These are phyloP conservation scores for Prunus salicina DNA, from an alignment of 306 rosid species.

Conservation along the genomic window DNA sequence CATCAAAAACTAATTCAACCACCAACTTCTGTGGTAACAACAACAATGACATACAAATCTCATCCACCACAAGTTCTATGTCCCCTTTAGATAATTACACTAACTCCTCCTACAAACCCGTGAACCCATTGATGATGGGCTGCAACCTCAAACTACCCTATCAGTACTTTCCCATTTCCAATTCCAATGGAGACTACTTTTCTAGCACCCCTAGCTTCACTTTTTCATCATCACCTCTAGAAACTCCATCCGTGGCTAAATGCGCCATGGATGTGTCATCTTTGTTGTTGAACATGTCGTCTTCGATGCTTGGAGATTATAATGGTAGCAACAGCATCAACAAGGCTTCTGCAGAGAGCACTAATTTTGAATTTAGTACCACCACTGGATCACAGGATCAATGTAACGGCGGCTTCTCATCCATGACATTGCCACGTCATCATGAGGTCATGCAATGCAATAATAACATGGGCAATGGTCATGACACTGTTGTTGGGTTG, in stretches of 20 bases:
- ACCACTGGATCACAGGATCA: conserved; percentile 22
- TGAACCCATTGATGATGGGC: conserved; percentile 6
- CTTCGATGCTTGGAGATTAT: conserved; percentile 58
- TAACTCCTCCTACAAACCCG: conserved; percentile 41
- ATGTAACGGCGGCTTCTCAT: conserved; percentile 26
- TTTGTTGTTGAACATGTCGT: conserved; percentile 68
- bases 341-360: conserved; percentile 11
- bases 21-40: conserved; percentile 31
- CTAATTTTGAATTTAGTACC: background rate
- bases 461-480: conserved; percentile 4
- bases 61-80: conserved; percentile 14
- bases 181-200: conserved; percentile 36
- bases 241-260: conserved; percentile 24
- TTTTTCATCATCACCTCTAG: conserved; percentile 36
- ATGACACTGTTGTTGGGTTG: conserved; percentile 16
- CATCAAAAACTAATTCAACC: conserved; percentile 38
- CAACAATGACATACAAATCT: conserved; percentile 32
- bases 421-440: conserved; percentile 25
- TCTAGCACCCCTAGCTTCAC: conserved; percentile 20
- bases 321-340: background rate
- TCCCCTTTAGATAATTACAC: conserved; percentile 36
- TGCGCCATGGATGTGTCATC: conserved; percentile 55
- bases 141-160: conserved; percentile 23
- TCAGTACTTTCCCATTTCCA: conserved; percentile 36
- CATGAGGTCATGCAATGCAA: conserved; percentile 22